Base-by-base conservation (phyloP, 805 yeast genomes). In the Zygoascus biomembranicola region DNA sequence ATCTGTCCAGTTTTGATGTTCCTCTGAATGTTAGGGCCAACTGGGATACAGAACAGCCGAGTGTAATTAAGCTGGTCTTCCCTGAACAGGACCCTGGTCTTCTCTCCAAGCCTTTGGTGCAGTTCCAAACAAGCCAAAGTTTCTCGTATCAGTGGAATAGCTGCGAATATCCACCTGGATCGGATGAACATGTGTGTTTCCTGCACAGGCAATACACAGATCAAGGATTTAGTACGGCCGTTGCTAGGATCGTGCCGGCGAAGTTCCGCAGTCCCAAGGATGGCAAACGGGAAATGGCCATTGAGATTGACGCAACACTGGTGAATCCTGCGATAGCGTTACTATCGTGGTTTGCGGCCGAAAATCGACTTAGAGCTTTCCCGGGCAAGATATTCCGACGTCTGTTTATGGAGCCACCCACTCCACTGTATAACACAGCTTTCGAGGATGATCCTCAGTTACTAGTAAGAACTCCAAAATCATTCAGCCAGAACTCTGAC, bases 281-380 rank as follows among this genome's bases (percentile, higher is more conserved):
- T 41, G 51, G 53, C 26, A 23, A 51, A 10, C n/a, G 23, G 11
- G 53, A 60, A 41, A 57, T 65, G 64, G 43, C 59, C 14, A 43
- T 66, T 10, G 66, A 65, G 28, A 45, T 64, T 6, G 68, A 65
- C 45, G 20, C 52, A 13, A 57, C 57, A 37, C 43, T 52, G 5
- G 55, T 64, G 3, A 39, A 48, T 13, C 63, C 65, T 2, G 60
- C 52, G 19, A 32, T 63, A 16, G 67, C 63, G 1, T 35, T 63
- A 11, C 50, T 65, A 11, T 55, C 64, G 5, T 65, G 63, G 14
- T 62, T 64, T 52, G 39, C 49, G 2, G 26, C 44, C 13, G 13
- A 13, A 14, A 11, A 13, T 9, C 44, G 5, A 6, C 16, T 42
- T 16, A 11, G 19, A 11, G 11, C 44, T 10, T 11, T 42, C 3